Evolutionary conservation across 805 yeast species (phyloP), one percentile per base, ranked within the genome.

Genomic region (Yarrowia alimentaria): DNA sequence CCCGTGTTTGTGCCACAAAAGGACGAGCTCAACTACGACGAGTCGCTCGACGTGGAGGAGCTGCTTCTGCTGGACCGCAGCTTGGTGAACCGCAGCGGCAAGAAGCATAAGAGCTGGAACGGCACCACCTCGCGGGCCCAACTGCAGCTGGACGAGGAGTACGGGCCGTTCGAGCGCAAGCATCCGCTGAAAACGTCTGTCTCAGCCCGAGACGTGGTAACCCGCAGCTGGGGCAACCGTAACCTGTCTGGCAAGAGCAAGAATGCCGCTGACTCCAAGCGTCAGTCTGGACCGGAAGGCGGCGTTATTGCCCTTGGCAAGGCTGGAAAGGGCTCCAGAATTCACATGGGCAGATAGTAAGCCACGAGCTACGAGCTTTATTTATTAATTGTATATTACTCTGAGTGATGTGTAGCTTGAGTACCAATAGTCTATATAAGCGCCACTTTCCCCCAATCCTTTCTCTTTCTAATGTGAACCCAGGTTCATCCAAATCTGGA

Each of bases 141-240:
- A 25, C 24, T 20, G 11, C n/a, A 10, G 11, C 33, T 40, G 8
- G 47, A 40, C 13, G 47, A 40, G 19, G 47, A 40, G 33, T 40
- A 40, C 8, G 33, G 26, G 18, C 47, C 47, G 2, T 40, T 40
- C 3, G 19, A 19, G 2, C 24, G 47, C 18, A 40, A 40, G 18
- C 13, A 22, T 5, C 8, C 32, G 20, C 12, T 40, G 17, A 28
- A 8, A 24, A 18, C 47, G 13, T 19, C 33, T 17, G 19, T 40
- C 10, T 40, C 47, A 4, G 47, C 47, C 6, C 10, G 33, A 2
- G 32, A 26, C n/a, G 19, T 40, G 19, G 33, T 26, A n/a, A 40
- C 47, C 4, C 47, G 47, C 18, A 40, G 28, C 25, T 40, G 47
- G 47, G 47, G 47, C 19, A 40, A 40, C 47, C 22, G 47, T 26